A percentile compares a stretch with the other conserved stretches of the same genome.
These are phyloP conservation scores for Cytospora piceae DNA, from an alignment of 2,329 filamentous ascomycete species.

Conservation along the genomic window DNA sequence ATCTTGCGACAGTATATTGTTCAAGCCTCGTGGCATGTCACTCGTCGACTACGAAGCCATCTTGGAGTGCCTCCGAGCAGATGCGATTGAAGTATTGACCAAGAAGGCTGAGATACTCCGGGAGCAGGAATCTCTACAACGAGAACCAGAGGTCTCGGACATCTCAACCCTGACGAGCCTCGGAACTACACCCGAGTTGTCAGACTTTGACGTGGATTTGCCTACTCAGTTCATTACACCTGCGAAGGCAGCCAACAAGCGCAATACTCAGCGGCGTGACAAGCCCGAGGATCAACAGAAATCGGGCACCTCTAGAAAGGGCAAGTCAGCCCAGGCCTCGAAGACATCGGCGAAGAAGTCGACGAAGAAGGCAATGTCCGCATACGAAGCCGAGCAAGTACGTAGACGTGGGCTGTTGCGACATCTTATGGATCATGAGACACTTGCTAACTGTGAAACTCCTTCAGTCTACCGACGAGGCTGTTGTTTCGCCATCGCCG, in stretches of 20 bases:
- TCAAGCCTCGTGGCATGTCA: slow-evolving; percentile 25
- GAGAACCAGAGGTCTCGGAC: background rate
- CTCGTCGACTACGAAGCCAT: background rate
- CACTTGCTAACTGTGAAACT: background rate
- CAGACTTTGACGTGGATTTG: background rate
- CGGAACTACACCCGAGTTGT: background rate
- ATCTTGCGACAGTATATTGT: slow-evolving; percentile 1
- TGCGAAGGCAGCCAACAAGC: background rate
- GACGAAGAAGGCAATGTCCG: background rate
- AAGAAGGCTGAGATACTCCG: background rate
- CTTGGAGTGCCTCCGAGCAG: background rate
- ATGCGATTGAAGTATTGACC: background rate
- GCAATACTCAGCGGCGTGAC: background rate
- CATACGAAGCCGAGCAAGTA: background rate
- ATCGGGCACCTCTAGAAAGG: background rate
- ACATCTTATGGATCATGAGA: background rate
- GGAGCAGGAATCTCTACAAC: background rate
- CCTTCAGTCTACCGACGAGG: background rate
- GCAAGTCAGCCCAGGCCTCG: background rate
- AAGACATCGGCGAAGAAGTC: background rate
- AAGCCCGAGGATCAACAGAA: background rate
- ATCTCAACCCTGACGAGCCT: slow-evolving; percentile 9
- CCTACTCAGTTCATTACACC: background rate
- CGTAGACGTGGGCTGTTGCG: background rate
- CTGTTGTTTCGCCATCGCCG: background rate